Base-by-base conservation (phyloP, 768 basidiomycete species). In the Suillus placidus region DNA sequence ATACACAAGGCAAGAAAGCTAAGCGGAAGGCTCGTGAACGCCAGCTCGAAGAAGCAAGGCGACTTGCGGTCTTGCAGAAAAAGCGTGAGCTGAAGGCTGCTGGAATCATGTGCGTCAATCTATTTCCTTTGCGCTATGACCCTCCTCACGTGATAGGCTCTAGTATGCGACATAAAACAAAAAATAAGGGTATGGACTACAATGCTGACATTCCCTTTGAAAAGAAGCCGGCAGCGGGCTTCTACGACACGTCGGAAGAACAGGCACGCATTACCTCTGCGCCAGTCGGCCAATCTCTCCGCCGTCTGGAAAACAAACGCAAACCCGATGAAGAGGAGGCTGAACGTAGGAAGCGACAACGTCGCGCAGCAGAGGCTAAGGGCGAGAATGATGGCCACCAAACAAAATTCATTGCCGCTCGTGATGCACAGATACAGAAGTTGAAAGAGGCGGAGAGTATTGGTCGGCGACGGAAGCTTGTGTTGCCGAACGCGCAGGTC, bases 1-100 rank as follows among this genome's bases (percentile, higher is more conserved):
- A 99, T 76, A 99, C 97, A 0, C 97, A 99, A 78, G 97, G 97
- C 42, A 99, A 99, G 79, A 99, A 99, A 78, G 97, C 97, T 3
- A 99, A 99, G 78, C 91, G 97, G 71, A 99, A 99, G 79, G 97
- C 96, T 6, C 87, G 97, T 54, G 97, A 99, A 73, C 91, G 97
- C 66, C 97, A 98, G 73, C 81, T 99, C 43, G 97, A 99, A 75
- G 97, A 99, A 74, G 97, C 97, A 2, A 83, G 97, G 61, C 85
- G 97, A 30, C 80, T 99, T 51, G 97, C 97, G 10, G 93, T 97
- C 42, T 79, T 99, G 62, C 97, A 99, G 76, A 99, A 99, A 84
- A 97, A 96, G 80, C 85, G 97, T 71, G 97, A 99, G 75, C 79
- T 99, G 68, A 99, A 99, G 77, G 95, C 95, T 3, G 97, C 97